Base-by-base conservation (phyloP, 768 basidiomycete species). In the Gymnopilus junonius region DNA sequence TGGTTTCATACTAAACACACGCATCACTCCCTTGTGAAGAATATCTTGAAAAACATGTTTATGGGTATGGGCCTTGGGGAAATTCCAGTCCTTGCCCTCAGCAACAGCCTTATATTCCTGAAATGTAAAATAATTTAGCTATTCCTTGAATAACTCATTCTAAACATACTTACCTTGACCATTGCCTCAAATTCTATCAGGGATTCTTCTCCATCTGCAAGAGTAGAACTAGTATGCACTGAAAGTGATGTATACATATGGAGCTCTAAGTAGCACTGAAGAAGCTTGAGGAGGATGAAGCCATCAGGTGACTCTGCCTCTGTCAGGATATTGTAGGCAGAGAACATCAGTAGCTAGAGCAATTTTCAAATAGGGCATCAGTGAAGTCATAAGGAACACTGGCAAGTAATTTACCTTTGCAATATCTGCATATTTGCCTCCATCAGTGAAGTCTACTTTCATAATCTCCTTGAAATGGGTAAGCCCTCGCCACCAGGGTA, bases 41-140 rank as follows among this genome's bases (percentile, higher is more conserved):
- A 80, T 79, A 56, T 79, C 71, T 1, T 55, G 40, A 25, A 75
- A 66, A 0, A 73, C 46, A 45, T 81, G 77, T 11, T 65, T 60
- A 58, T 72, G 74, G 2, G 70, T 58, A 59, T 81, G 79, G 0
- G 61, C 43, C 53, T 81, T 81, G 0, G 71, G 71, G 58, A 78
- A 79, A 31, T 76, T 59, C 78, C 77, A 81, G 10, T 71, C 63
- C 58, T 77, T 74, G 7, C 58, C 43, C 4, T 43, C 56, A 20
- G 46, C 51, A 59, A 59, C 23, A 8, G 57, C 10, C 34, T 57
- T 56, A 45, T 61, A 67, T 58, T 55, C 59, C 61, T 66, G 62
- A 8, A 20, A 32, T 20, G 4, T 23, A 25, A 8, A 31, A 6
- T n/a, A 11, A 12, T 31, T 48, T 23, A 20, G 57, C 21, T 35